Evolutionary conservation across 1,284 basidiomycete genomes (phyloP).

Genomic region (Puccinia coronata): DNA sequence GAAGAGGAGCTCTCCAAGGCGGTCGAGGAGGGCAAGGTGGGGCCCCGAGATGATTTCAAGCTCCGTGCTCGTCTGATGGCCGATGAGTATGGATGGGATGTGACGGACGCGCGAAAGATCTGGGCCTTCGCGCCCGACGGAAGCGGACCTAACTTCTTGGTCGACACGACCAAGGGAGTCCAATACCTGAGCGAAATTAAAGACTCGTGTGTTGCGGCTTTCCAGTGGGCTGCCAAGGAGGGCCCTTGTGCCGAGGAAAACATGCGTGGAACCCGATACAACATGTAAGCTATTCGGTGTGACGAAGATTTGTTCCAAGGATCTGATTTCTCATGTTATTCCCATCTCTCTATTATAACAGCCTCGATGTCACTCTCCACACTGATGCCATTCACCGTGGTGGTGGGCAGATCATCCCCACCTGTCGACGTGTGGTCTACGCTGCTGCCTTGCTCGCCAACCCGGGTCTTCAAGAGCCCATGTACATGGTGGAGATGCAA

Average conservation of each 20-base stretch:
- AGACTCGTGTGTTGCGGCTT: slow-evolving; percentile 97
- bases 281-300: slow-evolving; percentile 76
- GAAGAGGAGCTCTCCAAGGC: slow-evolving; percentile 91
- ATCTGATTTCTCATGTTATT: too few relatives aligned
- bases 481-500: slow-evolving; percentile 98
- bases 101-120: slow-evolving; percentile 98
- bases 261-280: slow-evolving; percentile 97
- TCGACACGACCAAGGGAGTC: slow-evolving; percentile 98
- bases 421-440: slow-evolving; percentile 92
- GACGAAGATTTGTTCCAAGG: background rate
- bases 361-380: slow-evolving; percentile 65
- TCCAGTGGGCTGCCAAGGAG: slow-evolving; percentile 99
- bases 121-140: slow-evolving; percentile 99
- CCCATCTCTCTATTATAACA: too few relatives aligned
- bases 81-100: slow-evolving; percentile 97
- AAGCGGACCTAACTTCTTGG: slow-evolving; percentile 92
- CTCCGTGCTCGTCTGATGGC: slow-evolving; percentile 90
- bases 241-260: slow-evolving; percentile 96
- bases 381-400: slow-evolving; percentile 99
- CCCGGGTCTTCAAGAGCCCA: slow-evolving; percentile 91
- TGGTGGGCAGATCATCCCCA: slow-evolving; percentile 97
- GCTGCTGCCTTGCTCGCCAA: slow-evolving; percentile 89
- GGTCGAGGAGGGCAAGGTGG: slow-evolving; percentile 85
- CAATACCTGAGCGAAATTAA: slow-evolving; percentile 94
- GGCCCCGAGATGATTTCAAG: slow-evolving; percentile 96